Conservation (phyloP, 805 yeast species). For the Wickerhamia fluorescens region DNA sequence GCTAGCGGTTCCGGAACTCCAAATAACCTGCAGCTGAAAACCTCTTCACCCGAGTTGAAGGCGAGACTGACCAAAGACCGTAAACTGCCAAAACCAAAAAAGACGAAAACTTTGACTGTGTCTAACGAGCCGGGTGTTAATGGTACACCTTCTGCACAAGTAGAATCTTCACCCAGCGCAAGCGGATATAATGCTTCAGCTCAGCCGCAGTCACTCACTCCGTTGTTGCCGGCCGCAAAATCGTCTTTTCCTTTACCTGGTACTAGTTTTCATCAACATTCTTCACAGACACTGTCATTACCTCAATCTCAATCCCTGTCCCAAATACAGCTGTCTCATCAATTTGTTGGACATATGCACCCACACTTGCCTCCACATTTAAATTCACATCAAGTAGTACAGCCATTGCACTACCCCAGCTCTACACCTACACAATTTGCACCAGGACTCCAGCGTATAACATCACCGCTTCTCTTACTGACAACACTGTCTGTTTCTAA, state of each 20-base stretch:
- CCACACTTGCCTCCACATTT: slow-evolving; percentile 8
- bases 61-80: slow-evolving; percentile 35
- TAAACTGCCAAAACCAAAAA: slow-evolving; percentile 17
- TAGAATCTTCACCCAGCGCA: background rate
- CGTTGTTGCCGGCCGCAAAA: slow-evolving; percentile 19
- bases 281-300: slow-evolving; percentile 7
- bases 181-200: background rate
- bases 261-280: slow-evolving; percentile 8
- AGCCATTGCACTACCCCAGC: slow-evolving; percentile 57
- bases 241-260: slow-evolving; percentile 7
- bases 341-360: too few species aligned
- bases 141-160: too few species aligned
- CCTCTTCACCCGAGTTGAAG: slow-evolving; percentile 45
- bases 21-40: slow-evolving; percentile 12
- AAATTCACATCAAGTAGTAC: slow-evolving; percentile 23
- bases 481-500: slow-evolving; percentile 40
- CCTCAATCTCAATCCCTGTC: slow-evolving; percentile 5
- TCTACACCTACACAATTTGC: slow-evolving; percentile 69
- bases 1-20: slow-evolving; percentile 31
- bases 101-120: slow-evolving; percentile 4
- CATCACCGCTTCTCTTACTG: slow-evolving; percentile 57
- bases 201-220: slow-evolving; percentile 13
- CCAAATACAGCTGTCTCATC: slow-evolving; percentile 49
- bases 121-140: too few species aligned
- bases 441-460: slow-evolving; percentile 53